These are phyloP conservation scores for Tetraselmis striata DNA, from an alignment of 139 green algal species.

Conservation along the genomic window DNA sequence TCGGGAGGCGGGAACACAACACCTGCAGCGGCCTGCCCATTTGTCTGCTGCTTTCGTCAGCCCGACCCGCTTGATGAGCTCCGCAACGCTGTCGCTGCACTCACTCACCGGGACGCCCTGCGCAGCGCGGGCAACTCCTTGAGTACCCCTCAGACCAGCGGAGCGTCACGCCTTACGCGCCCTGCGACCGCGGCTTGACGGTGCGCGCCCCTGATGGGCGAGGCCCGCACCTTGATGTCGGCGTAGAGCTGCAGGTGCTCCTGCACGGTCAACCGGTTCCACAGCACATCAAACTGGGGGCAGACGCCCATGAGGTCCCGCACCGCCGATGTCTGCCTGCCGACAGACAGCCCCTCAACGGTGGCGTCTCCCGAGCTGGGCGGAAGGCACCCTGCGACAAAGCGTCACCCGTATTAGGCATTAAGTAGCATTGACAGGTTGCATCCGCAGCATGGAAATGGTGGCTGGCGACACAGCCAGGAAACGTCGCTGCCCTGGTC, in stretches of 20 bases:
- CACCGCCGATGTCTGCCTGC: background rate
- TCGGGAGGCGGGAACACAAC: no score
- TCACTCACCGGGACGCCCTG: background rate
- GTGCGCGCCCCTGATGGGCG: no score
- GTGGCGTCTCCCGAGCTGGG: background rate
- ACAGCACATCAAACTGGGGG: constrained; percentile 25
- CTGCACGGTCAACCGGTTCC: constrained; percentile 33
- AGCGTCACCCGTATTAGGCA: no score
- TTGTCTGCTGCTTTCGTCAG: background rate
- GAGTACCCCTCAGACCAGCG: background rate
- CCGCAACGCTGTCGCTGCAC: background rate
- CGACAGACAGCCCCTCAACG: background rate
- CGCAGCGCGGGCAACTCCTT: background rate
- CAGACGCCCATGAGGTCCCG: constrained; percentile 17
- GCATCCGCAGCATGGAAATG: no score
- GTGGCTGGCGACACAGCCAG: no score
- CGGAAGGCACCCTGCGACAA: background rate
- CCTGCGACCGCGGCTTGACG: no score
- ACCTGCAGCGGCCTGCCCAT: background rate
- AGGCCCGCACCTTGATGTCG: constrained; percentile 30
- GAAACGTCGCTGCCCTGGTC: no score
- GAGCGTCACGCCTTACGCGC: no score
- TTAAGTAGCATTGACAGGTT: no score
- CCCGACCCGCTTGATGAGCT: background rate
- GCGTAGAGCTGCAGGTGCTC: constrained; percentile 51